Percentiles rank a stretch among this genome's conserved stretches.
Conservation (phyloP, 768 basidiomycete genomes). For the Dioszegia aurantiaca region DNA sequence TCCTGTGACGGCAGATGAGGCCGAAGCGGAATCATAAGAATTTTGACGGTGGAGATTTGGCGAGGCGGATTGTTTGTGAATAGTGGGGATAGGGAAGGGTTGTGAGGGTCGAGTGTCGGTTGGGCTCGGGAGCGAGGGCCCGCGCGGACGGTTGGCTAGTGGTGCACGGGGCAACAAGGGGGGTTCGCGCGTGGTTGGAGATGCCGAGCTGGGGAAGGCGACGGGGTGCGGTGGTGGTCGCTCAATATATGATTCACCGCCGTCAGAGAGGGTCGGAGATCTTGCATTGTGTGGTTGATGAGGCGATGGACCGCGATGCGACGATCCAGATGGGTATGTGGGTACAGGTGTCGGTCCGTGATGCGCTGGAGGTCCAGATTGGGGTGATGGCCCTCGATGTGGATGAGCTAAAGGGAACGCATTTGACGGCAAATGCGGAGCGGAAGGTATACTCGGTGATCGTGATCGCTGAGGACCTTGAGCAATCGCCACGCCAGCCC, state of each 20-base stretch:
- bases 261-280: constrained; percentile 3
- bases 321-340: not conserved
- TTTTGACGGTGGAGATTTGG: constrained; percentile 1
- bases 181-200: constrained; percentile 21
- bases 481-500: constrained; percentile 39
- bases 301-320: constrained; percentile 8
- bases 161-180: constrained; percentile 23
- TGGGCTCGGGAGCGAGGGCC: constrained; percentile 1
- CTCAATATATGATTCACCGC: not conserved
- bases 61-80: not conserved
- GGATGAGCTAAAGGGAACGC: constrained; percentile 4
- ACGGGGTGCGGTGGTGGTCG: not conserved
- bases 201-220: not conserved
- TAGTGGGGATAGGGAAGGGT: constrained; percentile 15
- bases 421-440: constrained; percentile 9
- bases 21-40: constrained; percentile 12
- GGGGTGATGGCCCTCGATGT: constrained; percentile 6
- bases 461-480: constrained; percentile 3
- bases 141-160: constrained; percentile 17
- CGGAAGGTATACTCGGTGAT: constrained; percentile 1
- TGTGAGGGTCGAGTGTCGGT: constrained; percentile 11
- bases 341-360: constrained; percentile 12
- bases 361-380: constrained; percentile 8
- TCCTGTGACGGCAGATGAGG: constrained; percentile 18
- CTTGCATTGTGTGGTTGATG: constrained; percentile 2